Conservation (phyloP, 129 eudicot species). For the Flaveria bidentis region DNA sequence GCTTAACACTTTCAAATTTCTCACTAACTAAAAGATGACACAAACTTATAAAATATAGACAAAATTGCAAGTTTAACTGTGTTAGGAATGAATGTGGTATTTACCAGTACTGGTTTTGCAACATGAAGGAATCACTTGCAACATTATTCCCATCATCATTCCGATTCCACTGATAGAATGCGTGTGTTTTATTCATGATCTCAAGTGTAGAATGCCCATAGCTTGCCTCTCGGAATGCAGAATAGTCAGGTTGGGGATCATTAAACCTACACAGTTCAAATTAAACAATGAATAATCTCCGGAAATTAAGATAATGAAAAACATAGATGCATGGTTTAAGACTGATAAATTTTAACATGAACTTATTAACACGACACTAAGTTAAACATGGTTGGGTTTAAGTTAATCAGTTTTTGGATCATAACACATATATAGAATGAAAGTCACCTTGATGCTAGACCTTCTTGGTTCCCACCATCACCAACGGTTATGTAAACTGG, state of each 20-base stretch:
- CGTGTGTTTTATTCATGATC: conserved; percentile 14
- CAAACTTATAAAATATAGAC: no score
- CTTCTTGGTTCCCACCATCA: conserved; percentile 98
- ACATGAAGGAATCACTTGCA: background rate
- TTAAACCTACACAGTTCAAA: background rate
- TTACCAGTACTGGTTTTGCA: background rate
- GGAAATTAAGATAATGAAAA: background rate
- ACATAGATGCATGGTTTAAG: background rate
- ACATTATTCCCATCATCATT: background rate
- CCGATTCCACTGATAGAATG: background rate
- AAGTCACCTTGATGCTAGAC: conserved; percentile 75
- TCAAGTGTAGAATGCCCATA: conserved; percentile 8
- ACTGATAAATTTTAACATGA: no score
- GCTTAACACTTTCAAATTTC: background rate
- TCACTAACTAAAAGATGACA: background rate
- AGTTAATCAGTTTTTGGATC: no score
- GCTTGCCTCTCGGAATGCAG: background rate
- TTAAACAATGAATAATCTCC: conserved; percentile 1
- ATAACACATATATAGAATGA: background rate
- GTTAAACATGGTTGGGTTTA: no score
- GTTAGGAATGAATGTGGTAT: background rate
- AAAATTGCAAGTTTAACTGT: background rate
- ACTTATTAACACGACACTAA: no score
- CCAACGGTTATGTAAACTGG: conserved; percentile 95
- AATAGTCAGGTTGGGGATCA: background rate